Conservation (phyloP, 306 rosid genomes). For the Ormosia semicastrata region DNA sequence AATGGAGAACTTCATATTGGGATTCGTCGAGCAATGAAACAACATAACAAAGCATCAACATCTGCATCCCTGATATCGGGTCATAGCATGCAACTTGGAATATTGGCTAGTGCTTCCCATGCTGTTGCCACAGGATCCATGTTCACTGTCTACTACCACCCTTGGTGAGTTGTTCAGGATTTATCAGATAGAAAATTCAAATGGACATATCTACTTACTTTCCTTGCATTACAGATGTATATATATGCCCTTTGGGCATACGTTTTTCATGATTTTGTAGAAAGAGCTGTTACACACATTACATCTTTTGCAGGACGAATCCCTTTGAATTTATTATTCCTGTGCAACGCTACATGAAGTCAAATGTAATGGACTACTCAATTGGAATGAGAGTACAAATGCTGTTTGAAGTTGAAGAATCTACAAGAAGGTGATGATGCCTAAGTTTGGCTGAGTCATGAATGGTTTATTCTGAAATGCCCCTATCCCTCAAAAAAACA, state of each 20-base stretch:
- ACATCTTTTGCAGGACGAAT: conserved; percentile 52
- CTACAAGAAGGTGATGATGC: conserved; percentile 54
- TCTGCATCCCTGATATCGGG: conserved; percentile 51
- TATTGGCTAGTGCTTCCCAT: conserved; percentile 50
- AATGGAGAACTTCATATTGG: conserved; percentile 62
- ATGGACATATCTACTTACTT: not conserved
- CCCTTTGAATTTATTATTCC: conserved; percentile 59
- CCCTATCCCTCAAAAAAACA: not conserved
- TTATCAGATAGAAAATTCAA: not conserved
- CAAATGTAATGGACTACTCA: conserved; percentile 31
- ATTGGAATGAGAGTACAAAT: conserved; percentile 53
- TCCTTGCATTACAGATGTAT: not conserved
- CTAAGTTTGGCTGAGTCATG: not conserved
- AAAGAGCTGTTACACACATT: conserved; percentile 12
- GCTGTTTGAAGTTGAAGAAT: conserved; percentile 41
- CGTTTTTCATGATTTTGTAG: not conserved
- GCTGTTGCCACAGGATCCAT: conserved; percentile 47
- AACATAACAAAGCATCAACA: conserved; percentile 24
- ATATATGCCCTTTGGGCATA: not conserved
- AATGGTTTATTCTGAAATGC: not conserved
- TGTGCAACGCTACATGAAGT: conserved; percentile 37
- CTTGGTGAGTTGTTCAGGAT: conserved; percentile 55
- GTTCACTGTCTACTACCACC: conserved; percentile 61
- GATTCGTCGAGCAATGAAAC: conserved; percentile 39
- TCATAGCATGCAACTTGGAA: conserved; percentile 58